phyloP scores from a whole-genome alignment of 352 stramenopile genomes.

The Pythium sukuiense region DNA sequence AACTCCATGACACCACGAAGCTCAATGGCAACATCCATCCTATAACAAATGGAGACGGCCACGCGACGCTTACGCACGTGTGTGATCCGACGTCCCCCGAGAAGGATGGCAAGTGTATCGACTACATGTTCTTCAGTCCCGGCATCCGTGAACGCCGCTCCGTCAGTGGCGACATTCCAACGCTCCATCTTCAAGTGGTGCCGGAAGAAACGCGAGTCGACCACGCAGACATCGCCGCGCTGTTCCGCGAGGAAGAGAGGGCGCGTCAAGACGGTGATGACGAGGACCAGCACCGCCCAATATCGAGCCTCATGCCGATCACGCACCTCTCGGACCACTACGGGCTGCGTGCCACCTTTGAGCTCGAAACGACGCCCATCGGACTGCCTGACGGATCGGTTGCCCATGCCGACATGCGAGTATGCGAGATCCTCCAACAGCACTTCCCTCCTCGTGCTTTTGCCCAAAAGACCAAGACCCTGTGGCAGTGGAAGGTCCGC shows the following conservation, averaged over 20 bases:
- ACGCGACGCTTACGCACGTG: slow-evolving; percentile 58
- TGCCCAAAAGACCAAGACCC: slow-evolving; percentile 44
- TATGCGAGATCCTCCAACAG: slow-evolving; percentile 64
- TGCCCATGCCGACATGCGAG: slow-evolving; percentile 28
- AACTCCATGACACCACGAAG: slow-evolving; percentile 53
- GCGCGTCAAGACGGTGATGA: slow-evolving; percentile 22
- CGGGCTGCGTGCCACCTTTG: slow-evolving; percentile 53
- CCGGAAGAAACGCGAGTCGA: slow-evolving; percentile 54
- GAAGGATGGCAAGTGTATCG: slow-evolving; percentile 82
- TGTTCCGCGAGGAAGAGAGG: slow-evolving; percentile 28
- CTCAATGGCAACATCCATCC: slow-evolving; percentile 50
- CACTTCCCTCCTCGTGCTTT: slow-evolving; percentile 69
- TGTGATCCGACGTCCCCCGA: slow-evolving; percentile 42
- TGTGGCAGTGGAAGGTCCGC: slow-evolving; percentile 74
- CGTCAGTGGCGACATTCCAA: slow-evolving; percentile 30
- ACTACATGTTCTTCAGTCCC: slow-evolving; percentile 83
- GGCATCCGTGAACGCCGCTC: slow-evolving; percentile 30
- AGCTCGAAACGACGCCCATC: slow-evolving; percentile 45
- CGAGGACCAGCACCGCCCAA: slow-evolving; percentile 14
- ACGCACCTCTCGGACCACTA: slow-evolving; percentile 86
- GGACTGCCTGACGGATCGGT: slow-evolving; percentile 42
- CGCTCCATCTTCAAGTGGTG: slow-evolving; percentile 45
- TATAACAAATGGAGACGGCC: slow-evolving; percentile 82
- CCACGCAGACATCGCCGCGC: slow-evolving; percentile 44
- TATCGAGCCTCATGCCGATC: slow-evolving; percentile 44